Base-by-base conservation (phyloP, 139 green algal genomes). In the Tetraselmis striata region DNA sequence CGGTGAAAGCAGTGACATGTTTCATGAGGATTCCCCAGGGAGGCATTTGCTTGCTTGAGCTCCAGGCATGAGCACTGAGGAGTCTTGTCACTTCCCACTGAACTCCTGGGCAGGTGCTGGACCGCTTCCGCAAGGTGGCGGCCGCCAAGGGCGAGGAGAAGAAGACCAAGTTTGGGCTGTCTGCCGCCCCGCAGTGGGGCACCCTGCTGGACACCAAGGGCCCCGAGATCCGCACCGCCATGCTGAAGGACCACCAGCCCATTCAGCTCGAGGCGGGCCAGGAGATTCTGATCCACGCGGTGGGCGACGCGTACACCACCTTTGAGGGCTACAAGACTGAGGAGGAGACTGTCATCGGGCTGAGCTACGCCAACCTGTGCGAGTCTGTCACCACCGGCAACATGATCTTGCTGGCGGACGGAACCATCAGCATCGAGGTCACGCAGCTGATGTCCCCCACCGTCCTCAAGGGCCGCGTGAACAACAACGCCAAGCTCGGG, bases 181-280 rank as follows among this genome's bases (percentile, higher is more conserved):
- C 31, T 24, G 28, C 1, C 1, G 29, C 23, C 23, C 80, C 80
- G 23, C 2, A 59, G 25, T 84, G 80, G 80, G 82, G 30, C 26
- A 30, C 80, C 18, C 81, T 94, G 82, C 86, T 94, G 77, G 89
- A 93, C 84, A 92, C 88, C 67, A 92, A 92, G 80, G 88, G 88
- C 25, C 90, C 90, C 24, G 90, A 94, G 83, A 90, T 94, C 83
- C 90, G 90, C 31, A 93, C 87, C 28, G 89, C 89, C 30, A 93
- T 94, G 89, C 83, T 93, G 23, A 78, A 32, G 27, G 87, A 84
- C 32, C 80, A 80, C 59, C 87, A 92, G 83, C 59, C 80, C 29
- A 88, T 95, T 31, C 85, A 80, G 74, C 80, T 91, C 59, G 84
- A 83, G 83, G 85, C 88, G 59, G 90, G 89, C 25, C 89, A 95